A percentile compares a stretch with the other conserved stretches of the same genome.
phyloP scores from a whole-genome alignment of 768 basidiomycete genomes.

The Tephrocybe sp. region DNA sequence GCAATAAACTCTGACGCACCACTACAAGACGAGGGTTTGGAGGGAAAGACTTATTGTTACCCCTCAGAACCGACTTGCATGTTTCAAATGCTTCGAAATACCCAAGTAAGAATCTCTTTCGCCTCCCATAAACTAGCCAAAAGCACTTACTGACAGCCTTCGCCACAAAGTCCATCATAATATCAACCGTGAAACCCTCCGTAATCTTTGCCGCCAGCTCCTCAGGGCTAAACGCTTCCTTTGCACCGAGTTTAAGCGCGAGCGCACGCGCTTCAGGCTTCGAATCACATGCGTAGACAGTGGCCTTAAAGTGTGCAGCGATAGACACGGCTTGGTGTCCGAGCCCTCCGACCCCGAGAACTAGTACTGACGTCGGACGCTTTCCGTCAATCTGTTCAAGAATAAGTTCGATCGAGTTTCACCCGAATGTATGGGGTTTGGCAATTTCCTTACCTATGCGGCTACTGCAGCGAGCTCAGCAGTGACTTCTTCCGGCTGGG shows the following conservation, averaged over 20 bases:
- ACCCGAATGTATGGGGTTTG: constrained; percentile 9
- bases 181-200: constrained; percentile 5
- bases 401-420: neutral
- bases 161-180: constrained; percentile 10
- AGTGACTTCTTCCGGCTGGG: constrained; percentile 8
- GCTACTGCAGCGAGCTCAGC: constrained; percentile 9
- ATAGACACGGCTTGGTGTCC: constrained; percentile 10
- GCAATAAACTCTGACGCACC: neutral
- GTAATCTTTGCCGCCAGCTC: constrained; percentile 6
- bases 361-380: neutral
- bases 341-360: constrained; percentile 8
- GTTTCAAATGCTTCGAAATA: constrained; percentile 4
- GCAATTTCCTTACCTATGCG: constrained; percentile 6
- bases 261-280: constrained; percentile 8
- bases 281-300: constrained; percentile 10
- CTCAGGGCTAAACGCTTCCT: constrained; percentile 7
- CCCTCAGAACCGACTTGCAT: constrained; percentile 2
- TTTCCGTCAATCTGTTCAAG: constrained; percentile 10
- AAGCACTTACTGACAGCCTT: constrained; percentile 1
- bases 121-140: neutral
- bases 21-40: constrained; percentile 10
- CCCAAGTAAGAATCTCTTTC: too few species aligned
- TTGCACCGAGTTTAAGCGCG: constrained; percentile 8
- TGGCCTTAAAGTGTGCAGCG: constrained; percentile 7
- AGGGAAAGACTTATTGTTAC: constrained; percentile 6